Conservation (phyloP, 768 basidiomycete genomes). For the Termitomyces sp. region DNA sequence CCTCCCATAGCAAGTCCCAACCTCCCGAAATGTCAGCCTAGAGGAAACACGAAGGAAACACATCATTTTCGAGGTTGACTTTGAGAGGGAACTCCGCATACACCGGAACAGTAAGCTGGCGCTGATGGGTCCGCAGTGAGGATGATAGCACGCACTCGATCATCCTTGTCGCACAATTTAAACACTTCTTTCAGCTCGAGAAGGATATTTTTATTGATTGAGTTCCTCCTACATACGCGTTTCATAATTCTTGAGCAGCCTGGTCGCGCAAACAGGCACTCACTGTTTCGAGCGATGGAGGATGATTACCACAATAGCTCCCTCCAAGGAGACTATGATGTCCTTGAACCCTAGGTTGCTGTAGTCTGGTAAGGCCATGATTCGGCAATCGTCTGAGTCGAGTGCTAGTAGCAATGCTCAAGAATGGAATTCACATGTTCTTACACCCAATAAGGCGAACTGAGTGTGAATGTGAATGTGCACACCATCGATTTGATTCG, state of each 20-base stretch:
- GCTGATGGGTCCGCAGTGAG: constrained; percentile 49
- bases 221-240: constrained; percentile 37
- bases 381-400: background rate
- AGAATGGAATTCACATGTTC: background rate
- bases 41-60: background rate
- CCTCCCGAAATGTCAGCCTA: constrained; percentile 50
- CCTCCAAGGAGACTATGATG: constrained; percentile 41
- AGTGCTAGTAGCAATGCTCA: background rate
- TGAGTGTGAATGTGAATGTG: background rate
- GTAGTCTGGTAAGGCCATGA: constrained; percentile 34
- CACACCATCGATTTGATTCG: background rate
- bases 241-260: background rate
- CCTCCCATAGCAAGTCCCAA: constrained; percentile 38
- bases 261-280: constrained; percentile 9
- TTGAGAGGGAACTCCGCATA: constrained; percentile 20
- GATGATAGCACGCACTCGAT: constrained; percentile 47
- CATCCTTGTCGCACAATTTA: constrained; percentile 45
- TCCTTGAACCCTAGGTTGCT: constrained; percentile 32
- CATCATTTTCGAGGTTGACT: background rate
- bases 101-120: constrained; percentile 53
- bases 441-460: background rate
- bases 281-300: constrained; percentile 48
- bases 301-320: constrained; percentile 37
- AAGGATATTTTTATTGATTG: constrained; percentile 29
- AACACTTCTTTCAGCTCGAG: constrained; percentile 40